Evolutionary conservation across 1,139 yeast genomes (phyloP).

Genomic region (Lodderomyces metapsilosis): DNA sequence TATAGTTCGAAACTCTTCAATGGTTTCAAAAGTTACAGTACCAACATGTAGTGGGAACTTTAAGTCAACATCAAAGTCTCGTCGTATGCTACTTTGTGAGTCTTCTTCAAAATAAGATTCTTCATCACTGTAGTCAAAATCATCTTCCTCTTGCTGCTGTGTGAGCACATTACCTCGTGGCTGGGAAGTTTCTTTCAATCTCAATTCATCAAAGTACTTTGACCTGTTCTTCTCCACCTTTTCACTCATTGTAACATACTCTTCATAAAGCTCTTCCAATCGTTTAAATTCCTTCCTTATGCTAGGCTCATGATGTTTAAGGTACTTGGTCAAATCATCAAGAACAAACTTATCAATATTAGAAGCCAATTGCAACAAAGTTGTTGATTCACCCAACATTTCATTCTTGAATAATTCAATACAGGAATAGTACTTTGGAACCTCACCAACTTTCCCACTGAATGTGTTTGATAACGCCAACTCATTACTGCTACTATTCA

Average conservation of each 20-base stretch:
- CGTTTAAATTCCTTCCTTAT: slow-evolving; percentile 25
- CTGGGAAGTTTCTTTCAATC: slow-evolving; percentile 31
- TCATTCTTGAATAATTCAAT: slow-evolving; percentile 16
- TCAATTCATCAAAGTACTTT: slow-evolving; percentile 31
- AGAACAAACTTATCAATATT: slow-evolving; percentile 37
- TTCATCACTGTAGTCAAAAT: slow-evolving; percentile 9
- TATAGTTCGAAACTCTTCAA: slow-evolving; percentile 23
- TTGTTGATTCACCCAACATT: slow-evolving; percentile 24
- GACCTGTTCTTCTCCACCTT: slow-evolving; percentile 29
- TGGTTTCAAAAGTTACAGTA: slow-evolving; percentile 20
- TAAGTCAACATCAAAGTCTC: slow-evolving; percentile 8
- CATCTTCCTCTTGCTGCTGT: slow-evolving; percentile 13
- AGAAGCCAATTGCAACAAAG: slow-evolving; percentile 29
- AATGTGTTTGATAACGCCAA: slow-evolving; percentile 26
- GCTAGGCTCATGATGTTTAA: slow-evolving; percentile 39
- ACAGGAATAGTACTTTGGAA: slow-evolving; percentile 16
- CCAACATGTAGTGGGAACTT: slow-evolving; percentile 38
- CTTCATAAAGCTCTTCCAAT: slow-evolving; percentile 25
- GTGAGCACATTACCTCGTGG: slow-evolving; percentile 1
- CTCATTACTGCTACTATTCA: slow-evolving; percentile 27
- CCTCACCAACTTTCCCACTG: slow-evolving; percentile 5
- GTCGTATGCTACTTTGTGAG: slow-evolving; percentile 2
- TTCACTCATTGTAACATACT: slow-evolving; percentile 26
- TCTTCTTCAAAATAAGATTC: slow-evolving; percentile 12
- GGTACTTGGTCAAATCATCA: slow-evolving; percentile 34